Evolutionary conservation across 2,329 filamentous ascomycete species (phyloP).

Genomic region (Aspergillus ustus): DNA sequence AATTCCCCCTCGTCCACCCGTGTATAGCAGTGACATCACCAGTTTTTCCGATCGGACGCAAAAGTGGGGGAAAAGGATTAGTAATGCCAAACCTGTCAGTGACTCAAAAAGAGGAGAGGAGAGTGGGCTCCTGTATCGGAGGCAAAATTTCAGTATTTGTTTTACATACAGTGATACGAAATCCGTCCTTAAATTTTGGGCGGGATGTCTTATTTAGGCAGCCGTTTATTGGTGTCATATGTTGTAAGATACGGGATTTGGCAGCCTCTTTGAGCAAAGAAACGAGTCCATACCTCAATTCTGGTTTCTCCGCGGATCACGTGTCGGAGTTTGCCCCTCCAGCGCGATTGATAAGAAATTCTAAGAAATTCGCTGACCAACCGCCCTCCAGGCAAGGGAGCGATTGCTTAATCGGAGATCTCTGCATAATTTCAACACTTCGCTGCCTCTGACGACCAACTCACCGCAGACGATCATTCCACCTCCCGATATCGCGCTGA

Average conservation of each 20-base stretch:
- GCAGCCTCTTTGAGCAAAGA: not conserved
- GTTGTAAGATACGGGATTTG: not conserved
- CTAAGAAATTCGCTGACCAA: slow-evolving; percentile 8
- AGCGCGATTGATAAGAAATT: slow-evolving; percentile 12
- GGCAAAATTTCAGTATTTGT: not conserved
- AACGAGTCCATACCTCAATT: not conserved
- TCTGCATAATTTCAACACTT: not conserved
- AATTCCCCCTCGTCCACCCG: not conserved
- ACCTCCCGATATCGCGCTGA: not conserved
- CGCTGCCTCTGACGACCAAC: not conserved
- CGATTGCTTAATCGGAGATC: slow-evolving; percentile 3
- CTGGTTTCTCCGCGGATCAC: slow-evolving; percentile 15
- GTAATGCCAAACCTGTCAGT: slow-evolving; percentile 9
- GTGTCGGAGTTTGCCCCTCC: slow-evolving; percentile 5
- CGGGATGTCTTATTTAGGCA: not conserved
- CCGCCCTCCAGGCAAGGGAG: not conserved
- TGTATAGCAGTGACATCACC: slow-evolving; percentile 1
- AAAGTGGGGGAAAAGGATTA: slow-evolving; percentile 2
- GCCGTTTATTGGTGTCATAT: not conserved
- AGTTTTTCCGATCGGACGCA: not conserved
- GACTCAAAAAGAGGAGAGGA: not conserved
- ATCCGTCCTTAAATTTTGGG: not conserved
- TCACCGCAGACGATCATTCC: not conserved
- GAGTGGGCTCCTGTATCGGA: slow-evolving; percentile 11
- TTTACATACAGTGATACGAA: not conserved